Percentiles rank a stretch among this genome's conserved stretches.
Conservation (phyloP, 2,329 filamentous ascomycete species). For the Colletotrichum cereale region DNA sequence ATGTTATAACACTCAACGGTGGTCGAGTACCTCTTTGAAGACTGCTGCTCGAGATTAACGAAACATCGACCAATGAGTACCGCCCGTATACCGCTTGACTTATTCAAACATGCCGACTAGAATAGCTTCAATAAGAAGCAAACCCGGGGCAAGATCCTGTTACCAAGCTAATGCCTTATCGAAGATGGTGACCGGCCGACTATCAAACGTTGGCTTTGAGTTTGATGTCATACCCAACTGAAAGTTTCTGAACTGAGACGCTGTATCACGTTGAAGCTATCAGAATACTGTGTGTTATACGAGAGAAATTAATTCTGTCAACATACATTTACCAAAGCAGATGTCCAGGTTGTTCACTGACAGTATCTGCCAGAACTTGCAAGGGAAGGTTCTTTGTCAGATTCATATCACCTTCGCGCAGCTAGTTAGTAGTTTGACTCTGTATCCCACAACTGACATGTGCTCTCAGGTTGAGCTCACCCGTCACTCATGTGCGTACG, state of each 20-base stretch:
- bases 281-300: neutral
- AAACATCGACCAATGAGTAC: too few species aligned
- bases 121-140: neutral
- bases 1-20: too few species aligned
- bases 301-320: neutral
- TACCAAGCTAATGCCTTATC: too few species aligned
- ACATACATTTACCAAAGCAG: neutral
- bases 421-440: rapidly evolving
- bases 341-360: neutral
- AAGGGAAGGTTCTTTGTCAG: neutral
- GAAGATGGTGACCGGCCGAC: neutral
- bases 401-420: neutral
- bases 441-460: neutral
- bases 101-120: neutral
- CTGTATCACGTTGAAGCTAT: neutral
- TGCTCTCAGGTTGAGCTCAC: neutral
- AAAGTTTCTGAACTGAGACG: neutral
- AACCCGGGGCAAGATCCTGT: neutral
- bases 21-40: neutral
- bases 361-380: neutral
- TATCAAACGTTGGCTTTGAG: neutral
- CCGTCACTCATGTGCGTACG: neutral
- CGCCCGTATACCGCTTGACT: neutral
- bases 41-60: too few species aligned
- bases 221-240: too few species aligned